These are phyloP conservation scores for Thraustochytrium striatum DNA, from an alignment of 352 stramenopile species.

Conservation along the genomic window DNA sequence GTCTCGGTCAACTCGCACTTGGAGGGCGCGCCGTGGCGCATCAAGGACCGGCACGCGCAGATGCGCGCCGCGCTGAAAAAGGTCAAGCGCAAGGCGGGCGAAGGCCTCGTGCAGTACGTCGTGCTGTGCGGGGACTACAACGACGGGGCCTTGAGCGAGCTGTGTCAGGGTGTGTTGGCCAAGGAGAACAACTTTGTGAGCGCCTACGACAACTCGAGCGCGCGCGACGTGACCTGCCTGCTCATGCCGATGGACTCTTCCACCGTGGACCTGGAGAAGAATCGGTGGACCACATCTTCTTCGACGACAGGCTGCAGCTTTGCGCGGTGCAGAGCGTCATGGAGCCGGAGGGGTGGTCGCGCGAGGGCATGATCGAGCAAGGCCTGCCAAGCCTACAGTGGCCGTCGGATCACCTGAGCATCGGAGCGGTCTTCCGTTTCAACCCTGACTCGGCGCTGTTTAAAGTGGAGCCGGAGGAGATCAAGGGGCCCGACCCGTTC, in stretches of 20 bases:
- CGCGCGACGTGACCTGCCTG: constrained; percentile 32
- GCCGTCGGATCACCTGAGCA: constrained; percentile 38
- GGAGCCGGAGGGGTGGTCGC: constrained; percentile 28
- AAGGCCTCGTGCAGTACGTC: not conserved
- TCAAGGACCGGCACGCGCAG: constrained; percentile 13
- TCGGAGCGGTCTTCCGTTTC: constrained; percentile 8
- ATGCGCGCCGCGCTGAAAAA: constrained; percentile 30
- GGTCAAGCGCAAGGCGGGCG: not conserved
- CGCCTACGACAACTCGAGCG: constrained; percentile 19
- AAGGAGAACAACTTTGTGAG: constrained; percentile 24
- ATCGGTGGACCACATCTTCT: constrained; percentile 44
- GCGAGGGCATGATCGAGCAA: constrained; percentile 32
- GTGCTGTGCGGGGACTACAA: constrained; percentile 43
- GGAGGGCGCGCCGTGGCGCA: not conserved
- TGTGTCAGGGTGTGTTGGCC: constrained; percentile 20
- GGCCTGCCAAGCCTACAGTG: constrained; percentile 24
- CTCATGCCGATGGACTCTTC: constrained; percentile 1
- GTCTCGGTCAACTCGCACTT: constrained; percentile 38
- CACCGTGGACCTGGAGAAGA: constrained; percentile 11
- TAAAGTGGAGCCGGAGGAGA: not conserved
- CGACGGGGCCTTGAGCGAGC: constrained; percentile 15
- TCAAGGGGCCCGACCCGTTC: constrained; percentile 8
- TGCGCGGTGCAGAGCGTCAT: constrained; percentile 33
- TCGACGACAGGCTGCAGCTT: constrained; percentile 9
- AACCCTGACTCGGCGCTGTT: constrained; percentile 35